phyloP scores from a whole-genome alignment of 108 stramenopile species.

The Fragilariopsis cylindrus region DNA sequence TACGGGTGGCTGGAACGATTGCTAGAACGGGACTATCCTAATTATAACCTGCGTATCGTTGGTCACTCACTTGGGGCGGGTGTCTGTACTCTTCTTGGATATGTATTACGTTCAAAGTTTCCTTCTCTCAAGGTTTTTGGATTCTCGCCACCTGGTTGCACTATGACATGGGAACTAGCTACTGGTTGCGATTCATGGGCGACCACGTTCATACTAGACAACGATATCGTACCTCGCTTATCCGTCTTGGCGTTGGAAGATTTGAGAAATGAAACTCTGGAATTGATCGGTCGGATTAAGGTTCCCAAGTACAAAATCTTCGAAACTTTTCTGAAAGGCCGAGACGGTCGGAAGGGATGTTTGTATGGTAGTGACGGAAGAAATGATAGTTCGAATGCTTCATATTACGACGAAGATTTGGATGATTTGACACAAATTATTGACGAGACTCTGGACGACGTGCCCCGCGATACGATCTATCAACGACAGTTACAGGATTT shows the following conservation, averaged over 20 bases:
- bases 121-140: constrained; percentile 77
- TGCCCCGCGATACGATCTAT: constrained; percentile 49
- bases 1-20: constrained; percentile 69
- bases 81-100: constrained; percentile 79
- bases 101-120: constrained; percentile 76
- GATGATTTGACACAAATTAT: constrained; percentile 52
- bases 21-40: constrained; percentile 63
- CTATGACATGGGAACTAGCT: constrained; percentile 83
- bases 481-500: constrained; percentile 67
- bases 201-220: constrained; percentile 81
- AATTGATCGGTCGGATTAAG: constrained; percentile 79
- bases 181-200: constrained; percentile 62
- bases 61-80: constrained; percentile 96
- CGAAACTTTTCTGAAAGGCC: constrained; percentile 39
- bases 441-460: constrained; percentile 34
- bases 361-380: not conserved
- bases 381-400: constrained; percentile 21
- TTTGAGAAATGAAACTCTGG: constrained; percentile 82
- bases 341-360: not conserved
- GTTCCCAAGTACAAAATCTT: constrained; percentile 78
- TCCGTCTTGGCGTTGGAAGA: constrained; percentile 74
- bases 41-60: constrained; percentile 80
- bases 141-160: constrained; percentile 89
- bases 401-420: constrained; percentile 33
- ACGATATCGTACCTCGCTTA: constrained; percentile 89